Evolutionary conservation across 208 protist genomes (phyloP).

Genomic region (Wallacemonas sp.): DNA sequence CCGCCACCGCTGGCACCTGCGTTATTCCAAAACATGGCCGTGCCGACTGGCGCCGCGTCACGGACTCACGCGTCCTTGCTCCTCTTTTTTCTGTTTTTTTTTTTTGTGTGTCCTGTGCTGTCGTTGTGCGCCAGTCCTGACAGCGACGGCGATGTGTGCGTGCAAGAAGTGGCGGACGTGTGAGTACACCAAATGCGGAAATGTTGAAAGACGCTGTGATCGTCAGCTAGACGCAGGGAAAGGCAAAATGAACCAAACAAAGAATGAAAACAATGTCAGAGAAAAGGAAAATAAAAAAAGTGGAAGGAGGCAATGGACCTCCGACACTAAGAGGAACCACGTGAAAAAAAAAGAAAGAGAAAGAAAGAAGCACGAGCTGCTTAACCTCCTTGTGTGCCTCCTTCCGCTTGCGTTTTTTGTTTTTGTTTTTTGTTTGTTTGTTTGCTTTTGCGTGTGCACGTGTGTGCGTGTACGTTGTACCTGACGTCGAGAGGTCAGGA

Average conservation of each 20-base stretch:
- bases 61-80: no score
- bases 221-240: not conserved
- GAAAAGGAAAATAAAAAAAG: conserved; percentile 1
- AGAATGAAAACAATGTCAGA: conserved; percentile 4
- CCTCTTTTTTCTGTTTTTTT: not conserved
- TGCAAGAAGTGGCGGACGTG: no score
- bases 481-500: no score
- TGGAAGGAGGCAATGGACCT: conserved; percentile 1
- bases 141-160: no score
- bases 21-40: conserved; percentile 12
- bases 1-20: not conserved
- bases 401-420: no score
- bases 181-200: no score
- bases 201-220: not conserved
- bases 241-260: conserved; percentile 8
- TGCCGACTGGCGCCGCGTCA: no score
- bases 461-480: no score
- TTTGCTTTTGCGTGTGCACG: no score
- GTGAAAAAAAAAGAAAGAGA: not conserved
- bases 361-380: not conserved
- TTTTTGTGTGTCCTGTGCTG: not conserved
- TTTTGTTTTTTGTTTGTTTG: no score
- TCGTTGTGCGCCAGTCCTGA: not conserved
- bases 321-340: not conserved
- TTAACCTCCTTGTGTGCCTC: no score